Conservation (phyloP, 768 basidiomycete species). For the Mycena metata region DNA sequence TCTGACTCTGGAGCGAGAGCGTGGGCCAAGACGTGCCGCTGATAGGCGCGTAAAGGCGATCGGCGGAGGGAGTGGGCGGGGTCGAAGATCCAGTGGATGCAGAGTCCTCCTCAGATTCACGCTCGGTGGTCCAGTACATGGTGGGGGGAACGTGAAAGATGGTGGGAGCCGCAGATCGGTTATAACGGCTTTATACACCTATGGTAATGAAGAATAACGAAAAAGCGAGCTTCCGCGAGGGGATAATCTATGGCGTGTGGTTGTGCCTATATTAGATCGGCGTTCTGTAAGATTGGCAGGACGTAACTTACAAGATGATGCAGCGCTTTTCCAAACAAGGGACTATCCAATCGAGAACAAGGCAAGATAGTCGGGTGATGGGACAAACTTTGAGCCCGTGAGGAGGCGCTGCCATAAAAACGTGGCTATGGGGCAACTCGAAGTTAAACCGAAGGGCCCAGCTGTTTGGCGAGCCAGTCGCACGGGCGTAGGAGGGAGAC, state of each 20-base stretch:
- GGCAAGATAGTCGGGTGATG: conserved; percentile 29
- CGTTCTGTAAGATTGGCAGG: conserved; percentile 25
- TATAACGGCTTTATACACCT: conserved; percentile 16
- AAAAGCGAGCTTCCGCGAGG: conserved; percentile 7
- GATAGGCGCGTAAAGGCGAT: conserved; percentile 31
- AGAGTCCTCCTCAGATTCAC: conserved; percentile 29
- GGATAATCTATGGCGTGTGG: conserved; percentile 16
- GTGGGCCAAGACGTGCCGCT: conserved; percentile 36
- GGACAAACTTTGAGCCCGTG: conserved; percentile 27
- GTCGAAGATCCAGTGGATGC: conserved; percentile 32
- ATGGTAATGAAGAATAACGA: not conserved
- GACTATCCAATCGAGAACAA: conserved; percentile 37
- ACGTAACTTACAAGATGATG: conserved; percentile 20
- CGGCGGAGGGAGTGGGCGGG: conserved; percentile 36
- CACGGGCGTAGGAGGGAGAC: conserved; percentile 16
- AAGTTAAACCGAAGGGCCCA: conserved; percentile 35
- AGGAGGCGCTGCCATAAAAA: conserved; percentile 30
- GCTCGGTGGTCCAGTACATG: conserved; percentile 36
- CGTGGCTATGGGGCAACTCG: conserved; percentile 31
- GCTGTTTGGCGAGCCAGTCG: conserved; percentile 25
- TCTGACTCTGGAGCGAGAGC: conserved; percentile 49
- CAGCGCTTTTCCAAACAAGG: conserved; percentile 34
- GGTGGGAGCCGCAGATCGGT: conserved; percentile 1
- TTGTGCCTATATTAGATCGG: conserved; percentile 29
- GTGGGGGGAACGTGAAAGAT: conserved; percentile 7